Base-by-base conservation (phyloP, 2,329 filamentous ascomycete genomes). In the Fusarium neocosmosporiellum region DNA sequence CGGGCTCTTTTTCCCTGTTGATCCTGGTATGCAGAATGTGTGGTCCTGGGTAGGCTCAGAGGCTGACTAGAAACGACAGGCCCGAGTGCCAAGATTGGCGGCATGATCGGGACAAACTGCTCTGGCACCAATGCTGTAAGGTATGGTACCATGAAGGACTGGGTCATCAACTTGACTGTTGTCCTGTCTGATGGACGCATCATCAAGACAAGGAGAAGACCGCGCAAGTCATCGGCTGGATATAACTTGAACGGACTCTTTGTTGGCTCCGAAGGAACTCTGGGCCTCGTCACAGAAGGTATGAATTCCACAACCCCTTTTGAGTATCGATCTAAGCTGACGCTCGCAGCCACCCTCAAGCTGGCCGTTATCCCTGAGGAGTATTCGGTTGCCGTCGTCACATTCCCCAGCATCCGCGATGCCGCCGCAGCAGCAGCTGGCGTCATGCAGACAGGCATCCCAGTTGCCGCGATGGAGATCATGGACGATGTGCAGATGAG, bases 401-500 rank as follows among this genome's bases (percentile, higher is more conserved):
- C 90, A 0, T 96, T 96, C 80, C 93, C 93, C 0, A 90, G 88
- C 0, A 94, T 96, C 70, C 89, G 92, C 31, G 90, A 93, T 79
- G 94, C 94, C 1, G 93, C 93, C 0, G 87, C 91, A 0, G 92
- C 93, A 0, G 93, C 93, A 0, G 91, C 92, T 2, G 89, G 88
- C 58, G 89, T 96, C n/a, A 93, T 96, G 86, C 90, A 93, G 75
- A 88, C 90, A 1, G 93, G 92, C 0, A 86, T 95, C 5, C 93
- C 92, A 0, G 88, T 95, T 8, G 92, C 91, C 1, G 92, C 92
- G 5, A 92, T 95, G 89, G 94, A 96, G 82, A 90, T 96, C 74
- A 94, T 96, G 92, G 94, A 96, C 78, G 94, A 96, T 66, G 92
- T 96, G 5, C 93, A 95, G 81, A 96, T 96, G 94, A 88, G 86